Evolutionary conservation across 1,139 yeast species (phyloP), one percentile per base, ranked within the genome.

Genomic region (Blastobotrys capitulatus): DNA sequence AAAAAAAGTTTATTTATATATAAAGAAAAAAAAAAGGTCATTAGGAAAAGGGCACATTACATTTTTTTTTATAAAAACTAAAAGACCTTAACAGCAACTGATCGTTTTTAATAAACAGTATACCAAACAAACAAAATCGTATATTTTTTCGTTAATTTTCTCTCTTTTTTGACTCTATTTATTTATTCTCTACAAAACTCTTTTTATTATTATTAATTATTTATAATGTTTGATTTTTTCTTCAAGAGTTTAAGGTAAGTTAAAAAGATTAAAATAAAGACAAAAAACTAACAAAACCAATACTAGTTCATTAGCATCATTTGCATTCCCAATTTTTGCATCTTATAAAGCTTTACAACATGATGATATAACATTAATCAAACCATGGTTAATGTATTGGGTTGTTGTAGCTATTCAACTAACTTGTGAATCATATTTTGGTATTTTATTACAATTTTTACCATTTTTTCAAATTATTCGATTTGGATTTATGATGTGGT

Each of bases 331-430:
- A 6, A 68, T 79, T n/a, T 63, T 78, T 54, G 83, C 82, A 38
- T 77, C 85, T 6, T 79, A 74, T 61, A 73, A 70, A 53, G 79
- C 84, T 2, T 72, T 78, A 54, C 72, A 75, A 54, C 68, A 70
- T 46, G 73, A 75, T 57, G 74, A 74, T 54, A 61, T 73, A 50
- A 60, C 76, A 20, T 63, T 72, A 13, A 62, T 78, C 38, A 78
- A 79, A 49, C 79, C 80, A 56, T 80, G 85, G 86, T 70, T 79
- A 44, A 74, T 79, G 57, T 81, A 78, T 65, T 80, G 86, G 86
- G 74, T 79, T 20, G 80, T 79, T 2, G 61, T 70, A 48, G 79
- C 77, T 10, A 60, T 73, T 20, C 65, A 69, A 32, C 66, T 69
- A 19, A 59, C 73, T n/a, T 63, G 64, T 3, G 82, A 79, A 59